These are phyloP conservation scores for Loxodes magnus DNA, from an alignment of 73 alveolate species.

Conservation along the genomic window DNA sequence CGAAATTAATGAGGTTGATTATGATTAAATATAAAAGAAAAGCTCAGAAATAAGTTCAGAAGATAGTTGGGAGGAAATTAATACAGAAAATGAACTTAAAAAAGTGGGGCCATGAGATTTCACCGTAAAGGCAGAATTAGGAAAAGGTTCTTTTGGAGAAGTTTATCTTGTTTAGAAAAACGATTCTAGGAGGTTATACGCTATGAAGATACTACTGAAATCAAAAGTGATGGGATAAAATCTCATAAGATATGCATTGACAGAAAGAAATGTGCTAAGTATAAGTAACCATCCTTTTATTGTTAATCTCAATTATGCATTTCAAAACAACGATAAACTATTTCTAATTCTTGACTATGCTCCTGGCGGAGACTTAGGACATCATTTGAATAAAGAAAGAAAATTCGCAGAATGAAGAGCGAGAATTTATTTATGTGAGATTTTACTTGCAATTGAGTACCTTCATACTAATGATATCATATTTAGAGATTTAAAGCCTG, in stretches of 20 bases:
- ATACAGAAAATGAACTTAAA: not conserved
- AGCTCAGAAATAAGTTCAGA: not conserved
- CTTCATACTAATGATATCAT: slow-evolving; percentile 82
- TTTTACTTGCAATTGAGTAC: slow-evolving; percentile 76
- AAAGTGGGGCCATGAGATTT: slow-evolving; percentile 46
- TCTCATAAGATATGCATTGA: slow-evolving; percentile 75
- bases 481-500: slow-evolving; percentile 92
- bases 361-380: slow-evolving; percentile 87
- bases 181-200: slow-evolving; percentile 25
- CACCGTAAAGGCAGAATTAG: slow-evolving; percentile 36
- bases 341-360: slow-evolving; percentile 79
- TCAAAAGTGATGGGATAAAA: slow-evolving; percentile 75
- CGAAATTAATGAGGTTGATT: not conserved
- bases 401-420: slow-evolving; percentile 82
- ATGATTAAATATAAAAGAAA: not conserved
- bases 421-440: slow-evolving; percentile 73
- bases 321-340: slow-evolving; percentile 67
- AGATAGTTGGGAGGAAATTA: not conserved
- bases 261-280: slow-evolving; percentile 86
- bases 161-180: slow-evolving; percentile 62
- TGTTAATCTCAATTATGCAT: slow-evolving; percentile 84
- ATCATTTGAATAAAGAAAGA: slow-evolving; percentile 61
- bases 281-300: slow-evolving; percentile 83
- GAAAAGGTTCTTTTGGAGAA: slow-evolving; percentile 80
- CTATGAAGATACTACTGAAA: slow-evolving; percentile 78